Percentiles rank a stretch among this genome's conserved stretches.
These are phyloP conservation scores for Cladosporium oxysporum DNA, from an alignment of 2,329 filamentous ascomycete species.

Conservation along the genomic window DNA sequence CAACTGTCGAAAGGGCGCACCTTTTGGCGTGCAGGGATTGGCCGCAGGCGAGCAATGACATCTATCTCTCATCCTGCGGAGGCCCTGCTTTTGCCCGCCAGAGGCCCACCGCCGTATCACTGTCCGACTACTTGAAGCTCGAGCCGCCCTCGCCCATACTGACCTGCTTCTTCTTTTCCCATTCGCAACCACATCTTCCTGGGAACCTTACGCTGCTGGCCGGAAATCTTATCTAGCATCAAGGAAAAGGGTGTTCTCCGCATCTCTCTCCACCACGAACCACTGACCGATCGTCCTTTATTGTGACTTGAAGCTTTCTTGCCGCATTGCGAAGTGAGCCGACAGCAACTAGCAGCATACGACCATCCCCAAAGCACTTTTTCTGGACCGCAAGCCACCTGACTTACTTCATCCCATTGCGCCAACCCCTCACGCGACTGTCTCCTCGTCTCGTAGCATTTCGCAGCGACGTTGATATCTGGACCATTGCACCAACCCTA, in stretches of 20 bases:
- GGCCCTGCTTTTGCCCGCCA: constrained; percentile 2
- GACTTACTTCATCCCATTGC: constrained; percentile 4
- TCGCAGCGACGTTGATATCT: constrained; percentile 5
- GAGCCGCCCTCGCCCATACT: background rate
- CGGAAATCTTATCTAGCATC: constrained; percentile 17
- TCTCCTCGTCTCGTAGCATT: constrained; percentile 5
- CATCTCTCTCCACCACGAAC: constrained; percentile 8
- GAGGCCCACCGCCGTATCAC: background rate
- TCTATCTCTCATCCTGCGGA: background rate
- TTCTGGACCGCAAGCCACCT: constrained; percentile 4
- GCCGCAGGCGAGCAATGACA: constrained; percentile 6
- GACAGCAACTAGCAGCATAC: background rate
- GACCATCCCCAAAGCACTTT: constrained; percentile 2
- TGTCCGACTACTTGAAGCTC: constrained; percentile 8
- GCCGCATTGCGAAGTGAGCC: constrained; percentile 15
- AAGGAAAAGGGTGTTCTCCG: constrained; percentile 14
- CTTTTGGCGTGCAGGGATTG: background rate
- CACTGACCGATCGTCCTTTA: constrained; percentile 13
- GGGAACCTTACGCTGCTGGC: background rate
- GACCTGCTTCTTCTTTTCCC: background rate
- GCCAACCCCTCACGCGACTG: constrained; percentile 17
- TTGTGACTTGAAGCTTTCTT: constrained; percentile 14
- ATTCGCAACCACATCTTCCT: background rate
- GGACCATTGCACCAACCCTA: constrained; percentile 9
- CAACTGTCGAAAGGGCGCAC: background rate